Conservation (phyloP, 805 yeast species). For the Peterozyma xylosa region DNA sequence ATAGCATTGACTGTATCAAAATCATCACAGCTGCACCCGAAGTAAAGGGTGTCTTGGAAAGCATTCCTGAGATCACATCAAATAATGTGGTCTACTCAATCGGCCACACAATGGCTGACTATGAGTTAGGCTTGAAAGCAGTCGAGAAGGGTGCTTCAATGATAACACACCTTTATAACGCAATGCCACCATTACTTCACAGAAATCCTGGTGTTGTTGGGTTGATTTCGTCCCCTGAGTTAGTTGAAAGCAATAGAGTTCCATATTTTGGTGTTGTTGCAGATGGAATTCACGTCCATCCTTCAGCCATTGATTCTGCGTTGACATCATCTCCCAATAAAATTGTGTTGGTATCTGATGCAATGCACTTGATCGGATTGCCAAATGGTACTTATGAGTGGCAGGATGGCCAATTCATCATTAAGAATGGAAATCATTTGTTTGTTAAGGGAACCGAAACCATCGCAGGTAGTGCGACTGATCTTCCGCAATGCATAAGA, state of each 20-base stretch:
- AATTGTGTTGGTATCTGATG: conserved; percentile 50
- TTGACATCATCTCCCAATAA: conserved; percentile 45
- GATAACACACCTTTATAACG: conserved; percentile 56
- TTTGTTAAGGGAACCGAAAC: conserved; percentile 46
- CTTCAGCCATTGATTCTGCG: conserved; percentile 41
- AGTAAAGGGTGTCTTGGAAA: conserved; percentile 33
- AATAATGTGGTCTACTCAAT: conserved; percentile 31
- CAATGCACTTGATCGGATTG: conserved; percentile 49
- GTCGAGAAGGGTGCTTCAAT: conserved; percentile 45
- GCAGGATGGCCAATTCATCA: conserved; percentile 32
- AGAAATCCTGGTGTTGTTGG: conserved; percentile 53
- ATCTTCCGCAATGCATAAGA: conserved; percentile 40
- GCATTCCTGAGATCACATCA: conserved; percentile 25
- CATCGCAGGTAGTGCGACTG: conserved; percentile 57
- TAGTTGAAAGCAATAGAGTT: conserved; percentile 7
- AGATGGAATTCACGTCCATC: conserved; percentile 56
- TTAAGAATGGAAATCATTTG: conserved; percentile 38
- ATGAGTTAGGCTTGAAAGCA: conserved; percentile 29
- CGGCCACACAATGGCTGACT: conserved; percentile 38
- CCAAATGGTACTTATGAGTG: conserved; percentile 50
- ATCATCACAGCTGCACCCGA: conserved; percentile 48
- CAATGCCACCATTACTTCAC: conserved; percentile 55
- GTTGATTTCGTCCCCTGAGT: conserved; percentile 26
- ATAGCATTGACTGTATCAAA: conserved; percentile 15
- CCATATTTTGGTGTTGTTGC: conserved; percentile 50